Conservation (phyloP, 768 basidiomycete species). For the Mycena olivaceomarginata region DNA sequence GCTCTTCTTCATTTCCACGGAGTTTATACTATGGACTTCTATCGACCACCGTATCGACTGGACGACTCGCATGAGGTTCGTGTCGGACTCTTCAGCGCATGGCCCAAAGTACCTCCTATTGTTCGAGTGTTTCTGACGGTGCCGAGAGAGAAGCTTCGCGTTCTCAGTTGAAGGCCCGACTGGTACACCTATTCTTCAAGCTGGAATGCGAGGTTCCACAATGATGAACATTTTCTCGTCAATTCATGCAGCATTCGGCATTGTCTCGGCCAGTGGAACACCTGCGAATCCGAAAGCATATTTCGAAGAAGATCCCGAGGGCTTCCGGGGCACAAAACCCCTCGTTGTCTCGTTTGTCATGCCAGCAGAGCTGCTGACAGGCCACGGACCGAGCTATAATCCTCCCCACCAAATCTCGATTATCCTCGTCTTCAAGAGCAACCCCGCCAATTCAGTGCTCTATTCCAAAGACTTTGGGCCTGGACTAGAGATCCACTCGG, state of each 20-base stretch:
- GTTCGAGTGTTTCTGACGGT: slow-evolving; percentile 42
- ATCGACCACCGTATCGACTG: slow-evolving; percentile 15
- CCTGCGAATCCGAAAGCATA: slow-evolving; percentile 32
- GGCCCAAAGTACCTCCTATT: slow-evolving; percentile 36
- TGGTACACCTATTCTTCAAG: slow-evolving; percentile 33
- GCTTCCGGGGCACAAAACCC: slow-evolving; percentile 30
- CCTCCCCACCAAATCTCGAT: slow-evolving; percentile 14
- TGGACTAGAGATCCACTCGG: slow-evolving; percentile 26
- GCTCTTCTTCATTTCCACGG: slow-evolving; percentile 58
- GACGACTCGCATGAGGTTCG: slow-evolving; percentile 14
- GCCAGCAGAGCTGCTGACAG: slow-evolving; percentile 26
- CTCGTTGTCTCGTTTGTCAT: slow-evolving; percentile 32
- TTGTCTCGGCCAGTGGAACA: slow-evolving; percentile 35
- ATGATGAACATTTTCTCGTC: slow-evolving; percentile 41
- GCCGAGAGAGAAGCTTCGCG: slow-evolving; percentile 40
- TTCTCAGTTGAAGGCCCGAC: slow-evolving; percentile 3
- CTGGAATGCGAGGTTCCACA: slow-evolving; percentile 32
- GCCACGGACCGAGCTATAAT: slow-evolving; percentile 26
- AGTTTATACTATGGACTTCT: slow-evolving; percentile 50
- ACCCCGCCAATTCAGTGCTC: not conserved
- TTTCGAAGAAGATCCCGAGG: slow-evolving; percentile 44
- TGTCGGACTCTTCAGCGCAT: slow-evolving; percentile 43
- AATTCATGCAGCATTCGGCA: slow-evolving; percentile 44
- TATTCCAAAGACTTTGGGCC: slow-evolving; percentile 26
- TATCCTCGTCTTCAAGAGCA: slow-evolving; percentile 26